Base-by-base conservation (phyloP, 129 eudicot genomes). In the Escallonia rubra region DNA sequence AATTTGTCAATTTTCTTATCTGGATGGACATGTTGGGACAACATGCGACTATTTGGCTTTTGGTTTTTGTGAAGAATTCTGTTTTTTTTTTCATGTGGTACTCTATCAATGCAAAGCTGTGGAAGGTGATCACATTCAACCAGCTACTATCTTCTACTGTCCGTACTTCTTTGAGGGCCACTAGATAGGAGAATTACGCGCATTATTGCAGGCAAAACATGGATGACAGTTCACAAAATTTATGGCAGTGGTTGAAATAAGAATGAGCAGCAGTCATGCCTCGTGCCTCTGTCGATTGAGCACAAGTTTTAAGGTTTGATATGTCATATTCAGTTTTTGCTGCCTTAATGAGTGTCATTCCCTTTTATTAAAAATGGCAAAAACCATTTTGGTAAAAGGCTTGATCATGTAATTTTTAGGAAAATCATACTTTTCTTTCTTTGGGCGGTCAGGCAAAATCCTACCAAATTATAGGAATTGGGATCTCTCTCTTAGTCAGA, bases 251-350 rank as follows among this genome's bases (percentile, higher is more conserved):
- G 60, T 60, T 70, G 74, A 48, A 59, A 23, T 51, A 15, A 43
- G 68, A 63, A 49, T 69, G 43, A 16, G 62, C 13, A 34, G 16
- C 41, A 46, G 41, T 54, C 48, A 44, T 14, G 53, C 59, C 76
- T 62, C 55, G 69, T 72, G 69, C 38, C n/a, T 6, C 16, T 72
- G 76, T 72, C 76, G 10, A 41, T 55, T 41, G 46, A 56, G 45
- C 34, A 6, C 71, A 57, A 64, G 76, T 43, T 68, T 16, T 14
- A 3, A 57, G 57, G 72, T 68, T 50, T 50, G 55, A 50, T 50
- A 50, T 50, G 55, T 4, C 55, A 50, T 50, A 8, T 9, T 50
- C 55, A 50, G 34, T 50, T 50, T 50, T 50, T 50, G 4, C 55
- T 50, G 55, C 55, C 34, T 23, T 23, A 23, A 23, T 23, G 34